phyloP scores from a whole-genome alignment of 73 alveolate species.

The Tetrahymena elliotti region DNA sequence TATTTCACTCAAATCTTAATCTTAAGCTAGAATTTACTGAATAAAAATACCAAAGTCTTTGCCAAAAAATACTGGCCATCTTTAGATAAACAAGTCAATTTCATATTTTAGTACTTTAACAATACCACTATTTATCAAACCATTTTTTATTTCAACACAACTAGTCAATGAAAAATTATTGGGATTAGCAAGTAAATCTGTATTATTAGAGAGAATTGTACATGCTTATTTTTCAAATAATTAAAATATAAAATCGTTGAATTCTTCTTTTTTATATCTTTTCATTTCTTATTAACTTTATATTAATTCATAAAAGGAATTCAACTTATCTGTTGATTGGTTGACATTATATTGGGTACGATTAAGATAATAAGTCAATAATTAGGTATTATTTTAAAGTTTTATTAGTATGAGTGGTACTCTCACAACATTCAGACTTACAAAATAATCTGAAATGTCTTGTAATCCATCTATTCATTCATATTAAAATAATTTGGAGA shows the following conservation, averaged over 20 bases:
- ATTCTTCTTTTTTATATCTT: background rate
- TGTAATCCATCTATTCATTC: background rate
- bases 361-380: background rate
- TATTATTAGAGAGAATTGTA: background rate
- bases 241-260: background rate
- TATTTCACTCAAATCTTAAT: background rate
- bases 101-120: background rate
- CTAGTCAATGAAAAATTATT: background rate
- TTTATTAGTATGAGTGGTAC: background rate
- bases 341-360: background rate
- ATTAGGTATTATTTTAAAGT: background rate
- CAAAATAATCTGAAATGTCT: background rate
- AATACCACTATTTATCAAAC: background rate
- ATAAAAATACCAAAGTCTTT: background rate
- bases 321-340: no score
- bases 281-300: background rate
- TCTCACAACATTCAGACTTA: background rate
- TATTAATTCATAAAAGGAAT: background rate
- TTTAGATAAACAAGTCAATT: background rate
- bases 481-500: background rate
- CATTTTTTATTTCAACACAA: background rate
- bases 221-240: background rate
- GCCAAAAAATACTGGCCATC: background rate
- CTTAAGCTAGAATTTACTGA: background rate
- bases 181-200: background rate